Evolutionary conservation across 108 stramenopile species (phyloP).

Genomic region (Cyclotella cryptica): DNA sequence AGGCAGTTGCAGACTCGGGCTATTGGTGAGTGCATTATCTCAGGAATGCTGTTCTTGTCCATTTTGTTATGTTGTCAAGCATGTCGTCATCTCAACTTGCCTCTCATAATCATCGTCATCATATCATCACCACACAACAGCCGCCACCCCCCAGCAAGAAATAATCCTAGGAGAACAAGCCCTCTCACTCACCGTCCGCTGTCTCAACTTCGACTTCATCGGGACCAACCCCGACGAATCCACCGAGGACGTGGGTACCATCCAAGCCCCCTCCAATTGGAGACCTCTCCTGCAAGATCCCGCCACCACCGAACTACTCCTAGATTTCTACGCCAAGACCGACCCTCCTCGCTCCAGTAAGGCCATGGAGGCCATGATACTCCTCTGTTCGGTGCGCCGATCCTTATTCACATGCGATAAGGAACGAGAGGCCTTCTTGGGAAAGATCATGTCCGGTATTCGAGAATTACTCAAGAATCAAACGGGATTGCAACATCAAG

Average conservation of each 20-base stretch:
- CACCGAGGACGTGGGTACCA: slow-evolving; percentile 97
- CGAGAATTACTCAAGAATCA: slow-evolving; percentile 90
- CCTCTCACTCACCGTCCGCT: slow-evolving; percentile 83
- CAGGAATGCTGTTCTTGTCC: neutral
- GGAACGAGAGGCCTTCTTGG: slow-evolving; percentile 92
- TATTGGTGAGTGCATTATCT: slow-evolving; percentile 66
- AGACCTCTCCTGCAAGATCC: slow-evolving; percentile 87
- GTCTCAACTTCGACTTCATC: slow-evolving; percentile 97
- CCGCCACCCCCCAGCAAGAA: slow-evolving; percentile 78
- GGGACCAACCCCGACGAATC: slow-evolving; percentile 99
- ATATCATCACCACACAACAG: slow-evolving; percentile 29
- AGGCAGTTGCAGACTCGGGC: slow-evolving; percentile 91
- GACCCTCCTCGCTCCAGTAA: slow-evolving; percentile 91
- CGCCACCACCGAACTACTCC: slow-evolving; percentile 86
- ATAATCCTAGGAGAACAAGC: slow-evolving; percentile 86
- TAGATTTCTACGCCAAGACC: slow-evolving; percentile 96
- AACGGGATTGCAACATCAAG: slow-evolving; percentile 94
- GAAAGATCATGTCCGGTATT: slow-evolving; percentile 85
- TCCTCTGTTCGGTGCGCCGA: slow-evolving; percentile 89
- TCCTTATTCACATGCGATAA: slow-evolving; percentile 95
- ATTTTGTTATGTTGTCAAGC: neutral
- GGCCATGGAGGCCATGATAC: slow-evolving; percentile 94
- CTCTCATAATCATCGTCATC: neutral
- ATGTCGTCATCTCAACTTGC: neutral
- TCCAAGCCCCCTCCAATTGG: slow-evolving; percentile 97